phyloP scores from a whole-genome alignment of 768 basidiomycete genomes.

The Tylopilus intermedius region DNA sequence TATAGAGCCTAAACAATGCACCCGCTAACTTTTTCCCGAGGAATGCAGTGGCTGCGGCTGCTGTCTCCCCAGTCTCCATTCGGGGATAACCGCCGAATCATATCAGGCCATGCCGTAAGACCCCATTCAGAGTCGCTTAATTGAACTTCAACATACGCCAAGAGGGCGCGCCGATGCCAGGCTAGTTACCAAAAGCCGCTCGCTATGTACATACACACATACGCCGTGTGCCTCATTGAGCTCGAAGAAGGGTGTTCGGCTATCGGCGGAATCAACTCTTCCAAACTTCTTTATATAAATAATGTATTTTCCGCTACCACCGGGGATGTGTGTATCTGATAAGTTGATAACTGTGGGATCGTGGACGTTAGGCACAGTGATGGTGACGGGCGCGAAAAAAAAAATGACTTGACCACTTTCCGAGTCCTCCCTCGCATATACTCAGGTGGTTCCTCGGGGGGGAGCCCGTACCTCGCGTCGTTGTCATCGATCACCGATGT shows the following conservation, averaged over 20 bases:
- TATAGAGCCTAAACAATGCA: constrained; percentile 9
- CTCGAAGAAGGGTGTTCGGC: not conserved
- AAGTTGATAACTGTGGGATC: constrained; percentile 7
- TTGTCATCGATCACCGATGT: not conserved
- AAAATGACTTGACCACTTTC: too few relatives aligned
- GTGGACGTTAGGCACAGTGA: constrained; percentile 17
- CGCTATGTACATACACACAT: too few relatives aligned
- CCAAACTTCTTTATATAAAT: not conserved
- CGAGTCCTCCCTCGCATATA: too few relatives aligned
- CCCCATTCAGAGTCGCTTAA: constrained; percentile 1
- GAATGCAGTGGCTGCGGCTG: not conserved
- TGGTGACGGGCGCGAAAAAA: not conserved
- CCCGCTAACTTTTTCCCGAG: not conserved
- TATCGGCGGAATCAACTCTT: constrained; percentile 2
- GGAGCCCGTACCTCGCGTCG: not conserved
- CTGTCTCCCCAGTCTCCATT: not conserved
- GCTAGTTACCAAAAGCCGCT: not conserved
- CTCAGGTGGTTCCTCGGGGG: not conserved
- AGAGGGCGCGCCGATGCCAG: not conserved
- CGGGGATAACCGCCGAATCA: not conserved
- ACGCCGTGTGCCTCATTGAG: not conserved
- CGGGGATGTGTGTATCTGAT: constrained; percentile 7
- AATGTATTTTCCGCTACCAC: not conserved
- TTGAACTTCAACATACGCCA: not conserved
- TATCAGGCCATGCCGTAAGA: not conserved